A percentile compares a stretch with the other conserved stretches of the same genome.
Conservation (phyloP, 768 basidiomycete species). For the Sutorius australiensis region DNA sequence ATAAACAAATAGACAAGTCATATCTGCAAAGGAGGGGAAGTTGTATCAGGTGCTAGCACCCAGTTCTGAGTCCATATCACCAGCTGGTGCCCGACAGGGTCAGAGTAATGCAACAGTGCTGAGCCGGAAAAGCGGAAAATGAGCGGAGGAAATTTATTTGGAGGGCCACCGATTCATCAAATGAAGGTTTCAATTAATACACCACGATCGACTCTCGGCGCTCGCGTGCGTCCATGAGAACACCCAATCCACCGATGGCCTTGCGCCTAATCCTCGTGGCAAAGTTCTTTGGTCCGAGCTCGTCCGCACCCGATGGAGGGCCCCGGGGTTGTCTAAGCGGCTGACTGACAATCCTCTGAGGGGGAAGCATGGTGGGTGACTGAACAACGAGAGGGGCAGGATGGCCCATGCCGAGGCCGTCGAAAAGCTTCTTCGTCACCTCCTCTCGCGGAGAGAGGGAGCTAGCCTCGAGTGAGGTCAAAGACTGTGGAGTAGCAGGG, state of each 20-base stretch:
- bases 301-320: slow-evolving; percentile 82
- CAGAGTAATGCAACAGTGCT: slow-evolving; percentile 12
- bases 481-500: slow-evolving; percentile 72
- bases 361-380: slow-evolving; percentile 26
- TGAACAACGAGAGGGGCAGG: slow-evolving; percentile 41
- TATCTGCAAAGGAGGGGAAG: slow-evolving; percentile 26
- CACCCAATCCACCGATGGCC: slow-evolving; percentile 77
- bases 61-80: slow-evolving; percentile 19
- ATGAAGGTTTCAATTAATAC: slow-evolving; percentile 41
- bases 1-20: slow-evolving; percentile 20
- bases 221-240: slow-evolving; percentile 78
- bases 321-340: slow-evolving; percentile 84
- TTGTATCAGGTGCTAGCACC: slow-evolving; percentile 25
- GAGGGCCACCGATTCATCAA: slow-evolving; percentile 9
- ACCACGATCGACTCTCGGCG: slow-evolving; percentile 71
- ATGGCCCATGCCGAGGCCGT: slow-evolving; percentile 83
- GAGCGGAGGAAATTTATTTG: slow-evolving; percentile 19
- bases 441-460: slow-evolving; percentile 85
- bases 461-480: slow-evolving; percentile 48
- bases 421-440: slow-evolving; percentile 81
- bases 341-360: slow-evolving; percentile 59
- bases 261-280: slow-evolving; percentile 80
- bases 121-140: slow-evolving; percentile 10
- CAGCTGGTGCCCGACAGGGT: slow-evolving; percentile 7
- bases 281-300: slow-evolving; percentile 86